Base-by-base conservation (phyloP, 129 eudicot species). In the Lactuca sativa region DNA sequence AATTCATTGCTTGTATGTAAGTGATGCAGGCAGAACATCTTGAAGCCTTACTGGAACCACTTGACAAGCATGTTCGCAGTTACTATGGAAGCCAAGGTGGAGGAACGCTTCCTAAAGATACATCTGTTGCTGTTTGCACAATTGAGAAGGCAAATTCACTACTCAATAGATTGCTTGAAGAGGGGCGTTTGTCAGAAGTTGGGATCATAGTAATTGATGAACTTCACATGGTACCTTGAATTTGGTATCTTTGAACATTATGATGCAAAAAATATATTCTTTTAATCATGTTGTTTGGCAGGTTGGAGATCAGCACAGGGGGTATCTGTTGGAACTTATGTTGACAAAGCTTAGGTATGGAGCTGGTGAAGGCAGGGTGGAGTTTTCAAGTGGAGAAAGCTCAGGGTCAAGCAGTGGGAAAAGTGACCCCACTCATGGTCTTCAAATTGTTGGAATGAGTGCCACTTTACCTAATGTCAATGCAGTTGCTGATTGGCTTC, bases 401-500 rank as follows among this genome's bases (percentile, higher is more conserved):
- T 90, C 95, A 3, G 92, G 92, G 33, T 53, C 85, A 69, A 89
- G 96, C 76, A 90, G 97, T 44, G 85, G 95, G 56, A 85, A 82
- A 76, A 64, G 69, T 6, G 99, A 90, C 71, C 77, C 86, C 65
- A 85, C 92, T 57, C 81, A 78, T 58, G 89, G 95, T 69, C 87
- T 93, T 37, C 99, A 93, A 80, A 93, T 93, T 76, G 95, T 93
- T 76, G 99, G 99, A 56, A 93, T 93, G 99, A 93, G 97, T 87
- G 97, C 99, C 52, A 93, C 99, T 41, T 77, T 93, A 77, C 99
- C 99, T 18, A 93, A 93, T 87, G 99, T 93, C 69, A 84, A 90
- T 59, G 95, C 97, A 5, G 95, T 93, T 83, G 95, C 99, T 80
- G 93, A 93, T 64, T 93, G 99, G 99, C 99, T 93, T 78, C 99